phyloP scores from a whole-genome alignment of 2,329 filamentous ascomycete species.

The Annulohypoxylon truncatum region DNA sequence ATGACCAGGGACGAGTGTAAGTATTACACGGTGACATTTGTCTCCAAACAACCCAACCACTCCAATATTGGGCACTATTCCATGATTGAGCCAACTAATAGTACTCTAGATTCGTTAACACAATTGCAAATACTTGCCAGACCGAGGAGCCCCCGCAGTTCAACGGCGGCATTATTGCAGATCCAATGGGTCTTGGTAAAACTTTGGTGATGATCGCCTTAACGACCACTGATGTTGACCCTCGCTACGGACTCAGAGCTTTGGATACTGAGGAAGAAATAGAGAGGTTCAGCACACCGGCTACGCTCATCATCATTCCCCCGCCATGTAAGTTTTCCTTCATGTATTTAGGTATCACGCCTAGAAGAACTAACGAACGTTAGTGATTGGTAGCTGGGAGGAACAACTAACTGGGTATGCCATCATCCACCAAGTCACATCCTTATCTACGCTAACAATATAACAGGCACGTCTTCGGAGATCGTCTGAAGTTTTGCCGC shows the following conservation, averaged over 20 bases:
- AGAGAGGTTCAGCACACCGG: background rate
- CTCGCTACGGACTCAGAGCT: background rate
- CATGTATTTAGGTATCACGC: background rate
- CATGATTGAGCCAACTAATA: background rate
- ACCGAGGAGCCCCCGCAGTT: background rate
- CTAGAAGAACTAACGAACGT: background rate
- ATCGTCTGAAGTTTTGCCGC: background rate
- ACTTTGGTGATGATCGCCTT: slow-evolving; percentile 6
- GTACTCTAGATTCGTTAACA: background rate
- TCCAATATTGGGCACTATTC: no score
- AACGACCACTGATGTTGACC: background rate
- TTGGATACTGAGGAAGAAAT: background rate
- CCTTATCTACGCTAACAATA: background rate
- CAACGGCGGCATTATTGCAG: background rate
- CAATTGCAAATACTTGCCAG: background rate
- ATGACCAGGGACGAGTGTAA: background rate
- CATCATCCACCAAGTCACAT: slow-evolving; percentile 30
- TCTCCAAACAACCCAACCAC: no score
- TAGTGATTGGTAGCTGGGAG: background rate
- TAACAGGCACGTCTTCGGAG: background rate
- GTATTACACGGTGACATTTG: background rate
- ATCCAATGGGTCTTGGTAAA: slow-evolving; percentile 4
- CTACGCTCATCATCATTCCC: slow-evolving; percentile 4
- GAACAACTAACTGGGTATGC: background rate
- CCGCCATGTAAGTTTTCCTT: slow-evolving; percentile 2